A percentile compares a stretch with the other conserved stretches of the same genome.
These are phyloP conservation scores for Chrysanthemum lavandulifolium DNA, from an alignment of 129 eudicot genomes.

Conservation along the genomic window DNA sequence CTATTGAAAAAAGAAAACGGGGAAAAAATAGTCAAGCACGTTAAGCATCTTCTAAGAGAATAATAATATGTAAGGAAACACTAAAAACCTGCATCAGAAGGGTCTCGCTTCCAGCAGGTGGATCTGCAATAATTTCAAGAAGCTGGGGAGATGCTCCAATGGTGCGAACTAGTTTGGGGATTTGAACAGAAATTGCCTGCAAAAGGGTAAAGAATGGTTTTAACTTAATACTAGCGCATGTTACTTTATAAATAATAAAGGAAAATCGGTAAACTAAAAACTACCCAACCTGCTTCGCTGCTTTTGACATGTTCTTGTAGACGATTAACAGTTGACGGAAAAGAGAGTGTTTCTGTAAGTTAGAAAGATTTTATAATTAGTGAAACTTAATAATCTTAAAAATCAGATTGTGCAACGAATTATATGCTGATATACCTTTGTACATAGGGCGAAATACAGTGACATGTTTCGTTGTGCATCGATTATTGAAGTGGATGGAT, in stretches of 20 bases:
- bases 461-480: constrained; percentile 90
- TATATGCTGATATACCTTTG: constrained; percentile 60
- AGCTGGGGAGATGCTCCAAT: constrained; percentile 87
- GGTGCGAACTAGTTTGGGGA: constrained; percentile 88
- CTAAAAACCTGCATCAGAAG: constrained; percentile 72
- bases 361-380: constrained; percentile 14
- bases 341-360: constrained; percentile 87
- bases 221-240: constrained; percentile 1
- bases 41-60: constrained; percentile 2
- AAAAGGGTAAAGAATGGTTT: constrained; percentile 17
- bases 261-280: constrained; percentile 7
- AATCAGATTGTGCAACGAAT: neutral
- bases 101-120: constrained; percentile 79
- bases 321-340: constrained; percentile 73
- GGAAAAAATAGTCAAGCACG: neutral
- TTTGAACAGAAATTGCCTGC: constrained; percentile 83
- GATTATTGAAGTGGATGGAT: constrained; percentile 43
- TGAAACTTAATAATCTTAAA: neutral
- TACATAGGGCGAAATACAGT: constrained; percentile 94
- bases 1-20: constrained; percentile 36
- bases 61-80: neutral
- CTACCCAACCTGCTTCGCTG: constrained; percentile 74
- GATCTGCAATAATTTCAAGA: constrained; percentile 85
- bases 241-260: neutral
- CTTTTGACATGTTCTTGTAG: constrained; percentile 56